Conservation (phyloP, 1,284 basidiomycete species). For the Pholiota adiposa region DNA sequence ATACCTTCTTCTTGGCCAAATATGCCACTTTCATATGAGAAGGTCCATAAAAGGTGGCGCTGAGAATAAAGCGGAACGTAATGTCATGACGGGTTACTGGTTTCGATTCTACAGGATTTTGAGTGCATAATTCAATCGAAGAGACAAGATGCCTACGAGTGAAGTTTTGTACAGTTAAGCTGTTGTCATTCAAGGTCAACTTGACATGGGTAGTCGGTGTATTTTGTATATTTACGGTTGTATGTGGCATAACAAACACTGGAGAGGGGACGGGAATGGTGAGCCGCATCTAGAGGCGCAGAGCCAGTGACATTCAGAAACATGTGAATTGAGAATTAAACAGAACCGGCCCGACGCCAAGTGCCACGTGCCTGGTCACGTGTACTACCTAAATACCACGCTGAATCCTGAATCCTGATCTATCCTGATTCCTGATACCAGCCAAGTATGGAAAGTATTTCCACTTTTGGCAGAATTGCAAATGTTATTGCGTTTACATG, state of each 20-base stretch:
- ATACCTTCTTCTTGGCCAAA: conserved; percentile 45
- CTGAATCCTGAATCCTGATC: no score
- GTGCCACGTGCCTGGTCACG: no score
- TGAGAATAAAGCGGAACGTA: conserved; percentile 52
- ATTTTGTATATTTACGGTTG: conserved; percentile 16
- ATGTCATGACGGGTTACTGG: conserved; percentile 22
- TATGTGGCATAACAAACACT: conserved; percentile 8
- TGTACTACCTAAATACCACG: no score
- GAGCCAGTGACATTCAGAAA: neutral
- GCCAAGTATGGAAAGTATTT: neutral
- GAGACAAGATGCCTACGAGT: conserved; percentile 14
- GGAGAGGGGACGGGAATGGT: neutral
- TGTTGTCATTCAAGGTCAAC: conserved; percentile 17
- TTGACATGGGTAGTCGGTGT: conserved; percentile 8
- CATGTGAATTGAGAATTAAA: neutral
- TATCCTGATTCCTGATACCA: no score
- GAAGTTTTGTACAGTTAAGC: conserved; percentile 14
- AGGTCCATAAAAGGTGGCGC: conserved; percentile 42
- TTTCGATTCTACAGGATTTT: conserved; percentile 8
- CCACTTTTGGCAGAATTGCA: neutral
- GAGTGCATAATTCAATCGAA: neutral
- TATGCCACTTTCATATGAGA: conserved; percentile 49
- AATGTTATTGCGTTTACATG: neutral
- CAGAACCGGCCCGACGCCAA: neutral
- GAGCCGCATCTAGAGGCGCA: neutral